Conservation (phyloP, 768 basidiomycete species). For the Leccinum olivaceopallidum region DNA sequence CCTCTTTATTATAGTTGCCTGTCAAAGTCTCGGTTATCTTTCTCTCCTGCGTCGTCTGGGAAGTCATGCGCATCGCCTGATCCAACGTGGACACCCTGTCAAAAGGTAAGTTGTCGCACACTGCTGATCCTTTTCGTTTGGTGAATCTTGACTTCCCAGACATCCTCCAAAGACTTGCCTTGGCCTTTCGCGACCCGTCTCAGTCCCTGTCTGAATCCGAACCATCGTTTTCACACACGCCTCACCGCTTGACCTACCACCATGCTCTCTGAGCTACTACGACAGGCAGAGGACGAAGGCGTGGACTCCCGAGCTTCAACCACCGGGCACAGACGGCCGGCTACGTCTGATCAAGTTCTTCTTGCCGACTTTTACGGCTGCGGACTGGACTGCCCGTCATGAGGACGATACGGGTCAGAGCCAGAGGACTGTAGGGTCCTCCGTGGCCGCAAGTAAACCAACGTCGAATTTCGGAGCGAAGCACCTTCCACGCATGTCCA, state of each 20-base stretch:
- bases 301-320: conserved; percentile 32
- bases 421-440: neutral
- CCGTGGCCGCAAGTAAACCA: conserved; percentile 8
- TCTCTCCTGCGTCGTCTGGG: conserved; percentile 67
- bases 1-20: conserved; percentile 47
- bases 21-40: conserved; percentile 62
- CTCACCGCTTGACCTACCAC: conserved; percentile 42
- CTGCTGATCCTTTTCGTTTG: neutral
- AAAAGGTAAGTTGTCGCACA: conserved; percentile 47
- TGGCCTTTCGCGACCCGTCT: conserved; percentile 36
- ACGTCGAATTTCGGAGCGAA: conserved; percentile 24
- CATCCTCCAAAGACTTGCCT: conserved; percentile 36
- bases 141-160: conserved; percentile 24
- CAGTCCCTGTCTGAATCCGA: neutral
- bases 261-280: conserved; percentile 40
- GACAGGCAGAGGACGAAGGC: conserved; percentile 23
- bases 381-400: conserved; percentile 61
- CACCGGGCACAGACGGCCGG: conserved; percentile 58
- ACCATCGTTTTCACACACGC: conserved; percentile 1
- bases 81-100: conserved; percentile 54
- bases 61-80: conserved; percentile 73
- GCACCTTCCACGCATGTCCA: conserved; percentile 63
- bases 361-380: conserved; percentile 58
- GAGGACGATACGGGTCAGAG: conserved; percentile 36
- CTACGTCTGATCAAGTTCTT: conserved; percentile 66